These are phyloP conservation scores for Agastache rugosa DNA, from an alignment of 257 asterid genomes.

Conservation along the genomic window DNA sequence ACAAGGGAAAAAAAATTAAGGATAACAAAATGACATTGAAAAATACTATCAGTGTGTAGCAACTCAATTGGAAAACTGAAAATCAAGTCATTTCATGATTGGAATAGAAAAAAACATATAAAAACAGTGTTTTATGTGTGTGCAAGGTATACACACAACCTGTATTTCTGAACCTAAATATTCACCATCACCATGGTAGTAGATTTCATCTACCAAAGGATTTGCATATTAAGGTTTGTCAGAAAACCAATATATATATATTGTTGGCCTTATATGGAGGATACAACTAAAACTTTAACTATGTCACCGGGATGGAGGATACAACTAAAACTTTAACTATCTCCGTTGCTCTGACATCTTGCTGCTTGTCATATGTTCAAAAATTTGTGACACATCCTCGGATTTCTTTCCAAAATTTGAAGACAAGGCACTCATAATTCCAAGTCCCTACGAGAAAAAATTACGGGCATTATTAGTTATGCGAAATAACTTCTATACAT, in stretches of 20 bases:
- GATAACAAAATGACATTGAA: conserved; percentile 29
- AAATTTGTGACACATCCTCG: background rate
- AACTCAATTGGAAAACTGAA: conserved; percentile 9
- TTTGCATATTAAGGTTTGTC: background rate
- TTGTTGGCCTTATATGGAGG: conserved; percentile 42
- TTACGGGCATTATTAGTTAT: too few relatives aligned
- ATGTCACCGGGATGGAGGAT: conserved; percentile 86
- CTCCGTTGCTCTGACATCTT: conserved; percentile 97
- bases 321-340: conserved; percentile 92
- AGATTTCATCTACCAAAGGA: background rate
- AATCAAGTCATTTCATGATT: background rate
- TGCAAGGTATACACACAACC: background rate
- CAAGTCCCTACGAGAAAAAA: too few relatives aligned
- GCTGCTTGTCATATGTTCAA: conserved; percentile 64
- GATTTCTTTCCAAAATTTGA: background rate
- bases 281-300: conserved; percentile 87
- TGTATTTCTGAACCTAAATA: background rate
- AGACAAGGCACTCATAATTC: background rate
- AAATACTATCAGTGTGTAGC: background rate
- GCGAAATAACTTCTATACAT: too few relatives aligned
- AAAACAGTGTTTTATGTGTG: background rate
- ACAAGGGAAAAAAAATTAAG: conserved; percentile 47
- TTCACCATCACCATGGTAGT: too few relatives aligned
- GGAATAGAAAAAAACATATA: background rate
- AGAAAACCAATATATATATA: background rate